Evolutionary conservation across 305 asterid species (phyloP), one percentile per base, ranked within the genome.

Genomic region (Rubia tinctorum): DNA sequence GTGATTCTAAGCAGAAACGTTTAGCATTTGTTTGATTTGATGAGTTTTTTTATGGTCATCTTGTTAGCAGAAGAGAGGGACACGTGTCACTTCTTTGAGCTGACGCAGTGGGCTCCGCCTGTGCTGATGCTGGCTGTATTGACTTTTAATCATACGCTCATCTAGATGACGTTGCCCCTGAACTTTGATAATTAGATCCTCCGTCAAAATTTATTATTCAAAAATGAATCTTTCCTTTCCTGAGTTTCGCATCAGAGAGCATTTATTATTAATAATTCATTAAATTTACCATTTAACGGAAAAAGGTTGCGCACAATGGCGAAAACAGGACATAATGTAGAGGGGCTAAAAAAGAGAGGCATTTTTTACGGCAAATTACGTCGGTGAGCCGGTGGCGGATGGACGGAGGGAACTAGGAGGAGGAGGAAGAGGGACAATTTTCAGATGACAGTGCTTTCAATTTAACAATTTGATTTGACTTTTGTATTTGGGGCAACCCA

Each of bases 141-240:
- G 84, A 81, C 82, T 74, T 69, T 1, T 6, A 12, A 34, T 20
- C 25, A 10, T 60, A 10, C 59, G 6, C 73, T 60, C 75, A 77
- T 80, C 69, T 73, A 63, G 61, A 73, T 75, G 86, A 75, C 79
- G 77, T 69, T 69, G 43, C 75, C 63, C 73, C 76, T 77, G 74
- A 63, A 34, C 20, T 30, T 39, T 63, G 68, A 18, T 63, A 9
- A 58, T 58, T 71, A 42, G 71, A 80, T 80, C 73, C 68, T 76
- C 77, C 69, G 51, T 74, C 81, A 47, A 60, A 53, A 53, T 0
- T 53, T 18, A 53, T 17, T 17, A 53, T 43, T 6, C 8, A 43
- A 30, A 30, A 1, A 43, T 10, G 45, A 43, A 43, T 53, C 59
- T 17, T 53, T 53, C 59, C 7, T 53, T 53, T 53, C 6, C 59